Percentiles rank a stretch among this genome's conserved stretches.
Evolutionary conservation across 495 filamentous ascomycete genomes (phyloP).

Genomic region (Zalerion maritima): DNA sequence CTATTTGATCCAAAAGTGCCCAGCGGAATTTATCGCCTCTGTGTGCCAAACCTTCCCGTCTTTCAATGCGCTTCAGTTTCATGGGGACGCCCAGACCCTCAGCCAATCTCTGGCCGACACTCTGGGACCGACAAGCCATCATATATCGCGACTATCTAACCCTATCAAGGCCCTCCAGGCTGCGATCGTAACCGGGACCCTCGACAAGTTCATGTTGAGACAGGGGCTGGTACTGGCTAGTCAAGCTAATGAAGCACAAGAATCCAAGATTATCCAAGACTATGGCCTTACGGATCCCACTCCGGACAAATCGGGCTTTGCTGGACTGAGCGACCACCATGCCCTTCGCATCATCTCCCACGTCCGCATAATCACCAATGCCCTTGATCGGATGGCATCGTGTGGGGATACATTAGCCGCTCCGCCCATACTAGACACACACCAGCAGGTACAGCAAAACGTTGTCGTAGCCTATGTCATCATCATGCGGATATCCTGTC

Average conservation of each 20-base stretch:
- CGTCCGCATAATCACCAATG: conserved; percentile 30
- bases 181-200: conserved; percentile 42
- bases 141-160: too few relatives aligned
- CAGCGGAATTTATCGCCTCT: conserved; percentile 23
- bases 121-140: too few relatives aligned
- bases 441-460: conserved; percentile 36
- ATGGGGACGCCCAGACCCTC: conserved; percentile 34
- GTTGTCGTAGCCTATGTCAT: conserved; percentile 71
- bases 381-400: conserved; percentile 37
- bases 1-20: conserved; percentile 36
- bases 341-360: conserved; percentile 48
- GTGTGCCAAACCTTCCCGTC: conserved; percentile 29
- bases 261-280: conserved; percentile 35
- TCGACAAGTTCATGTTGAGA: conserved; percentile 40
- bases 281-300: conserved; percentile 14
- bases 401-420: conserved; percentile 25
- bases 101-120: conserved; percentile 34
- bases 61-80: conserved; percentile 39
- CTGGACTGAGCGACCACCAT: conserved; percentile 38
- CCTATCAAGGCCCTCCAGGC: conserved; percentile 53
- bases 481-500: conserved; percentile 50
- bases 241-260: conserved; percentile 31
- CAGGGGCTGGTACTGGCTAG: conserved; percentile 43
- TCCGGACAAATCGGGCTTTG: conserved; percentile 24
- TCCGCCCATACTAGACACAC: conserved; percentile 9